These are phyloP conservation scores for Pleurotus tuber-regium DNA, from an alignment of 768 basidiomycete species.

Conservation along the genomic window DNA sequence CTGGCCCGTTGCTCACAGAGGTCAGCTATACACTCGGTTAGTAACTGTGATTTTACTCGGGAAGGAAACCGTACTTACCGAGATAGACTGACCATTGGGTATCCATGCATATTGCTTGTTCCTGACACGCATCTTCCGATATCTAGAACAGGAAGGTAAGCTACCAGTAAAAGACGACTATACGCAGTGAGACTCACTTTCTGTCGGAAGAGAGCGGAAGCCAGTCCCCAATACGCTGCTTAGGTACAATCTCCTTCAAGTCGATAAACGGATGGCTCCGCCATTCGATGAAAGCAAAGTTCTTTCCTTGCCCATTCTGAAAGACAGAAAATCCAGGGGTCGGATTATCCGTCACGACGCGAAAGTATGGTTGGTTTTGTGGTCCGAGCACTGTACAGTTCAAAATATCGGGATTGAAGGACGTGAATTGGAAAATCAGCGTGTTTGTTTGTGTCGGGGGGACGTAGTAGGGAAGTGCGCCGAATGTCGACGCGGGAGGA, in stretches of 20 bases:
- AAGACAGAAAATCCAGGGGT: slow-evolving; percentile 33
- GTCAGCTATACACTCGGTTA: slow-evolving; percentile 40
- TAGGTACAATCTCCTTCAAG: slow-evolving; percentile 26
- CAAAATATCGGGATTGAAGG: slow-evolving; percentile 28
- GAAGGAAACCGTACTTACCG: slow-evolving; percentile 35
- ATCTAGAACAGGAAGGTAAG: slow-evolving; percentile 27
- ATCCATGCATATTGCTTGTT: slow-evolving; percentile 54
- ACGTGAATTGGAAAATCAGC: slow-evolving; percentile 47
- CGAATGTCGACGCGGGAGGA: slow-evolving; percentile 53
- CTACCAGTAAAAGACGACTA: not conserved
- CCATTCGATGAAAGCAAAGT: slow-evolving; percentile 41
- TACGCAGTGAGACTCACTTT: slow-evolving; percentile 24
- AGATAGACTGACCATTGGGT: slow-evolving; percentile 50
- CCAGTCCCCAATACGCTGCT: slow-evolving; percentile 37
- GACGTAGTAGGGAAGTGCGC: slow-evolving; percentile 57
- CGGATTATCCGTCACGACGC: slow-evolving; percentile 32
- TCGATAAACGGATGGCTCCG: slow-evolving; percentile 31
- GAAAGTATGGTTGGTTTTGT: slow-evolving; percentile 35
- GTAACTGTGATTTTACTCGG: not conserved
- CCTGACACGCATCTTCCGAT: slow-evolving; percentile 50
- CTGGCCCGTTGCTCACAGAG: slow-evolving; percentile 30
- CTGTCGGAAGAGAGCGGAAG: slow-evolving; percentile 34
- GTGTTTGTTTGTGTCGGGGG: slow-evolving; percentile 27
- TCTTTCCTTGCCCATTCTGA: slow-evolving; percentile 33
- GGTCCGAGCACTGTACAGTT: slow-evolving; percentile 40